Percentiles rank a stretch among this genome's conserved stretches.
These are phyloP conservation scores for Fusarium globosum DNA, from an alignment of 2,329 filamentous ascomycete species.

Conservation along the genomic window DNA sequence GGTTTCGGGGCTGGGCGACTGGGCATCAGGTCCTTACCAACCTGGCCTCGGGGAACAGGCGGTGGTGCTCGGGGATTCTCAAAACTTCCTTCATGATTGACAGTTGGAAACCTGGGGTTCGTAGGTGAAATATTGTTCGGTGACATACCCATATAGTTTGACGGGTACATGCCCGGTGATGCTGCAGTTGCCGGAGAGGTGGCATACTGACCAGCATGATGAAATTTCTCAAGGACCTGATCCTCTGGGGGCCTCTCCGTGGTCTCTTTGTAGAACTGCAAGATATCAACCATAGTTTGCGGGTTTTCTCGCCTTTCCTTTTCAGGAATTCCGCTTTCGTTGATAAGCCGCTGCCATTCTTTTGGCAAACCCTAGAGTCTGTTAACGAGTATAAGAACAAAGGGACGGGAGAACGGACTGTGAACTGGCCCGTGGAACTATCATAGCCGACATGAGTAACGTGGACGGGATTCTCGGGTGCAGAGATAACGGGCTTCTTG, in stretches of 20 bases:
- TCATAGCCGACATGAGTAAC: constrained; percentile 98
- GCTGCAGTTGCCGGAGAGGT: constrained; percentile 57
- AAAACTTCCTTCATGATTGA: constrained; percentile 92
- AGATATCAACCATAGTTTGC: constrained; percentile 93
- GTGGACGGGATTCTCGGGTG: constrained; percentile 96
- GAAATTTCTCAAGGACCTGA: constrained; percentile 95
- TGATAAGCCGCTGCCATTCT: constrained; percentile 96
- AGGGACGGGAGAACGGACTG: constrained; percentile 67
- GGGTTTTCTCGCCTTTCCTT: constrained; percentile 96
- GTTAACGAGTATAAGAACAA: constrained; percentile 24
- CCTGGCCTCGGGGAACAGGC: constrained; percentile 75
- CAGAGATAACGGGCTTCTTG: constrained; percentile 94
- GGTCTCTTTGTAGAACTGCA: constrained; percentile 97
- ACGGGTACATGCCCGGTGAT: constrained; percentile 65
- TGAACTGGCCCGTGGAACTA: constrained; percentile 95
- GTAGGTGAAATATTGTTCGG: constrained; percentile 80
- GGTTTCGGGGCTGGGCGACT: constrained; percentile 88
- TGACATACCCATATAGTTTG: constrained; percentile 68
- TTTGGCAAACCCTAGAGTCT: constrained; percentile 82
- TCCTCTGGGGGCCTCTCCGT: constrained; percentile 83
- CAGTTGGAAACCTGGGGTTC: constrained; percentile 85
- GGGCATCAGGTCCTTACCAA: constrained; percentile 72
- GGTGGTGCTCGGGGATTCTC: constrained; percentile 96
- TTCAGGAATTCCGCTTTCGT: constrained; percentile 95
- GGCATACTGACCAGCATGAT: constrained; percentile 75